Conservation (phyloP, 2,329 filamentous ascomycete species). For the Colletotrichum cuscutae region DNA sequence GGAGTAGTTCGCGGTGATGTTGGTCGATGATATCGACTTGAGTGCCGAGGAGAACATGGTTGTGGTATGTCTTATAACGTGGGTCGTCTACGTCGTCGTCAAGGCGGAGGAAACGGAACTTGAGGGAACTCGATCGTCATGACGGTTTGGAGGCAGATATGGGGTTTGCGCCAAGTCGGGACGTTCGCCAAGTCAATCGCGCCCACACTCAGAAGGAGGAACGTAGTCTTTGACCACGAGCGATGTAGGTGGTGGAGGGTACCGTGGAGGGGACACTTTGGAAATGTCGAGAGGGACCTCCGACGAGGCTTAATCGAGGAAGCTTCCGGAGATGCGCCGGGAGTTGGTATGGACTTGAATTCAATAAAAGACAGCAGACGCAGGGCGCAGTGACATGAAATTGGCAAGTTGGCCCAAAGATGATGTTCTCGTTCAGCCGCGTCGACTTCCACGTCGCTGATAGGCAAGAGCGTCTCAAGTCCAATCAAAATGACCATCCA, state of each 20-base stretch:
- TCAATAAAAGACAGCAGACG: neutral
- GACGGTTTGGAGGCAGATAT: constrained; percentile 26
- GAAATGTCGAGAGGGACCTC: neutral
- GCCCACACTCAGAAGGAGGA: neutral
- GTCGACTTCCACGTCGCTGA: constrained; percentile 32
- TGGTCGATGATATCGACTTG: constrained; percentile 90
- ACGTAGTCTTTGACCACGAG: constrained; percentile 11
- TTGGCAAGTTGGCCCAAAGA: constrained; percentile 22
- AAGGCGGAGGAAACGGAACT: constrained; percentile 27
- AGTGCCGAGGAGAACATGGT: constrained; percentile 93
- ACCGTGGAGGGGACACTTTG: neutral
- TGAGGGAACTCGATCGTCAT: constrained; percentile 36
- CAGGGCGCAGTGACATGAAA: neutral
- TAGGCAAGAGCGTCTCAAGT: constrained; percentile 29
- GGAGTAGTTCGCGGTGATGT: constrained; percentile 92
- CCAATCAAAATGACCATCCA: constrained; percentile 23
- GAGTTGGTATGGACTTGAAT: neutral
- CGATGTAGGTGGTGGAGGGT: constrained; percentile 14
- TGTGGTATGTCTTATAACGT: constrained; percentile 15
- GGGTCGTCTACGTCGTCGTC: constrained; percentile 33
- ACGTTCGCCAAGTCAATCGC: constrained; percentile 7
- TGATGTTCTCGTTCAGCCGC: constrained; percentile 26
- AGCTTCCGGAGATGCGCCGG: neutral
- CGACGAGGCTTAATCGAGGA: neutral
- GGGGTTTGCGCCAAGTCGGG: constrained; percentile 30